phyloP scores from a whole-genome alignment of 495 filamentous ascomycete genomes.

The Aspergillus haitiensis region DNA sequence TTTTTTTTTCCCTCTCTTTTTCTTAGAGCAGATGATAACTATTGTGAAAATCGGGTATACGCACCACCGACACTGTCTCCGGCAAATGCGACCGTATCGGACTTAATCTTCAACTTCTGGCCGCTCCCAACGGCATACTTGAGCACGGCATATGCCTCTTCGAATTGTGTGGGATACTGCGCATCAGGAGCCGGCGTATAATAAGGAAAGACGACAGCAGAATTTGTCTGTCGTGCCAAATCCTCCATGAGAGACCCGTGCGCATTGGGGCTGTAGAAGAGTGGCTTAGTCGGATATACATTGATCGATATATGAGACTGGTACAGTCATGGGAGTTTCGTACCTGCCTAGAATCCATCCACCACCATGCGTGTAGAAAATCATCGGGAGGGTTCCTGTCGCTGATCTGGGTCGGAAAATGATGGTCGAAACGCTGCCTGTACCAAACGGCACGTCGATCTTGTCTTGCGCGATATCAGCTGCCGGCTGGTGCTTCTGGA shows the following conservation, averaged over 20 bases:
- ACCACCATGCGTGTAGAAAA: neutral
- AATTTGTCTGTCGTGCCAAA: neutral
- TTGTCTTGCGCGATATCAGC: neutral
- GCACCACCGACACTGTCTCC: neutral
- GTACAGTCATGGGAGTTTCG: no score
- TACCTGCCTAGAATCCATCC: neutral
- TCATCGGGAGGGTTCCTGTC: neutral
- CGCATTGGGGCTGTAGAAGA: neutral
- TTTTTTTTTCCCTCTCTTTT: neutral
- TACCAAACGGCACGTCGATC: neutral
- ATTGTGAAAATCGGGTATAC: neutral
- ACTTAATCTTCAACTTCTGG: neutral
- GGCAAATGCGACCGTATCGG: neutral
- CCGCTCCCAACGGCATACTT: neutral
- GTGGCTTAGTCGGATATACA: no score
- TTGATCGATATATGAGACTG: no score
- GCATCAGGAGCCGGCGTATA: neutral
- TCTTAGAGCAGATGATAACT: no score
- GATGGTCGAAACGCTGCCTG: neutral
- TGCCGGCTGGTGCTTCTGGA: neutral
- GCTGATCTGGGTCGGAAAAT: neutral
- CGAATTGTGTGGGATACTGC: neutral
- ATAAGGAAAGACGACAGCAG: neutral
- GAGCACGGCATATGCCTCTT: neutral
- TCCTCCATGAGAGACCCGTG: neutral